Percentiles rank a stretch among this genome's conserved stretches.
These are phyloP conservation scores for Eremochloa ophiuroides DNA, from an alignment of 176 grass and related monocot species.

Conservation along the genomic window DNA sequence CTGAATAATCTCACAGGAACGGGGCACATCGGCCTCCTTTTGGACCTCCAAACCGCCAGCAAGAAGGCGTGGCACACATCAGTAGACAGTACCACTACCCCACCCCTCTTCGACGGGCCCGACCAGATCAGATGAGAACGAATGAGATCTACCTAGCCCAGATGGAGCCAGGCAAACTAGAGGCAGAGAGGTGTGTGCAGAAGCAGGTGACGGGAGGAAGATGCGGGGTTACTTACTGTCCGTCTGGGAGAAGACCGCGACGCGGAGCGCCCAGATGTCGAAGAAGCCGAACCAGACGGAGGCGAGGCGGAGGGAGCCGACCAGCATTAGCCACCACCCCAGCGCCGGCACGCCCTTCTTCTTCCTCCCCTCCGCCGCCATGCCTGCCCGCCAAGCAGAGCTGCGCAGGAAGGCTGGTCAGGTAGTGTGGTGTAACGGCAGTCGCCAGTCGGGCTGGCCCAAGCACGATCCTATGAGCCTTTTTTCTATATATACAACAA, in stretches of 20 bases:
- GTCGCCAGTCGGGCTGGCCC: too few species aligned
- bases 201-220: not conserved
- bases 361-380: not conserved
- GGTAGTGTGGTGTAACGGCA: too few species aligned
- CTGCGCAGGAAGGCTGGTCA: too few species aligned
- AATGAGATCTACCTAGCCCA: not conserved
- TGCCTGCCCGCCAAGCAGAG: too few species aligned
- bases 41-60: not conserved
- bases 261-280: constrained; percentile 84
- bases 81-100: not conserved
- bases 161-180: not conserved
- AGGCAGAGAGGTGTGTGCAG: not conserved
- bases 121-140: not conserved
- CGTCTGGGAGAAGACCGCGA: constrained; percentile 82
- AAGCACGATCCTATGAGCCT: too few species aligned
- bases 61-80: not conserved
- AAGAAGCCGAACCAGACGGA: constrained; percentile 99
- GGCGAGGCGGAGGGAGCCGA: constrained; percentile 77
- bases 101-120: not conserved
- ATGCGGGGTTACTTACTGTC: constrained; percentile 29
- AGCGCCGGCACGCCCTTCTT: constrained; percentile 46
- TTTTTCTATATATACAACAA: too few species aligned
- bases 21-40: not conserved
- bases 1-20: not conserved
- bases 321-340: constrained; percentile 92